Base-by-base conservation (phyloP, 768 basidiomycete genomes). In the Rhizopogon rudus region DNA sequence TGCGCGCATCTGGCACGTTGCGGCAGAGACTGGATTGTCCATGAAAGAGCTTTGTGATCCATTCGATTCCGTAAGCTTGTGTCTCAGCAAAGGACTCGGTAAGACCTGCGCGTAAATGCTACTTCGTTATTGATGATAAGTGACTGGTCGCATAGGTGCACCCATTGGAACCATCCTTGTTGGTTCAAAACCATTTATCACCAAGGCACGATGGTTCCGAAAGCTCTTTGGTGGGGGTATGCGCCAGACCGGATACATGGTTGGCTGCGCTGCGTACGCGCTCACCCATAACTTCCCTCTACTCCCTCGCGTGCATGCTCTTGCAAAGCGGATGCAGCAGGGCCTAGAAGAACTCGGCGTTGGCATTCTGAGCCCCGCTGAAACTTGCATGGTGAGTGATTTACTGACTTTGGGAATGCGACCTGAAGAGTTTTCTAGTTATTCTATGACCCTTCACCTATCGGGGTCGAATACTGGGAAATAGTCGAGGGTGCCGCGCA, bases 1-100 rank as follows among this genome's bases (percentile, higher is more conserved):
- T 43, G 96, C 96, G 3, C 84, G 96, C 54, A 83, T 99, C 49
- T 98, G 95, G 95, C 92, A 98, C 62, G 93, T 87, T n/a, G 90
- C 90, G 7, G 83, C 87, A 13, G 90, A 87, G 69, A 86, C 84
- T 1, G 78, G 73, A 12, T 83, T 70, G 7, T 65, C 86, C 7
- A 65, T 98, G 39, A 83, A 84, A 54, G 87, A 88, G 55, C 83
- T 98, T 8, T 88, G 88, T 63, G 82, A 78, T 13, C 94, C 94
- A 0, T 98, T 98, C 70, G 93, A 98, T 66, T 84, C 89, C 1
- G 84, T 91, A 63, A 91, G 88, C 56, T 67, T 93, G 6, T 98
- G 94, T 78, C 85, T 98, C 70, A 93, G 91, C 74, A 98, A 96
- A 74, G 94, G 94, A 41, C 77, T 96, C 52, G 93, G 93, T 91